These are phyloP conservation scores for Moesziomyces parantarcticus DNA, from an alignment of 1,284 basidiomycete genomes.

Conservation along the genomic window DNA sequence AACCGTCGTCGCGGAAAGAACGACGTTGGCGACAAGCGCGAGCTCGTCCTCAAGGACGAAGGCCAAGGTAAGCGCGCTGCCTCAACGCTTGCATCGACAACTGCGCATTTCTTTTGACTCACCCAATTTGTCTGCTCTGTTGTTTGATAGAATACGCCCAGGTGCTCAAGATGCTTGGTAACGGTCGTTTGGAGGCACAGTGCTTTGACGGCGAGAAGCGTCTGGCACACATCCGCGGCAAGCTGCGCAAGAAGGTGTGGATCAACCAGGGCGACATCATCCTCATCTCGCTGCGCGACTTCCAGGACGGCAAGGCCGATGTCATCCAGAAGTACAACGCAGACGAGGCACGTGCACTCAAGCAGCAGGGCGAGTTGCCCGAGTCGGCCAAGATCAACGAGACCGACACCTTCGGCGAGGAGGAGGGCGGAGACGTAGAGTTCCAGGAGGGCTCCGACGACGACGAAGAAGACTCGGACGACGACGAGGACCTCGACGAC, in stretches of 20 bases:
- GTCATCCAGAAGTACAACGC: slow-evolving; percentile 99
- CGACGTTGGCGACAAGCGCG: slow-evolving; percentile 97
- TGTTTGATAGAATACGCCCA: slow-evolving; percentile 85
- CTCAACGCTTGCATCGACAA: neutral
- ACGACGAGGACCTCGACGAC: slow-evolving; percentile 63
- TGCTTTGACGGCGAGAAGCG: slow-evolving; percentile 99
- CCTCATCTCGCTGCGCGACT: slow-evolving; percentile 93
- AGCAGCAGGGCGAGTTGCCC: slow-evolving; percentile 96
- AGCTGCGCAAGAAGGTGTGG: slow-evolving; percentile 99
- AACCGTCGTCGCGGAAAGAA: slow-evolving; percentile 99
- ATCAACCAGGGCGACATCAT: slow-evolving; percentile 99
- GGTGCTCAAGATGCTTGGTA: slow-evolving; percentile 98
- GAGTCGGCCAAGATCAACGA: slow-evolving; percentile 99
- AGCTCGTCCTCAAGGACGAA: slow-evolving; percentile 98
- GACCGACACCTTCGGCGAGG: slow-evolving; percentile 90
- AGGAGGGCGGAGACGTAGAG: slow-evolving; percentile 71
- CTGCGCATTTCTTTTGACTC: neutral
- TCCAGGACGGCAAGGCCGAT: slow-evolving; percentile 99
- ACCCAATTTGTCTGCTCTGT: neutral
- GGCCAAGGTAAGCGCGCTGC: slow-evolving; percentile 77
- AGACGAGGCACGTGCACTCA: slow-evolving; percentile 88
- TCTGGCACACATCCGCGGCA: slow-evolving; percentile 96
- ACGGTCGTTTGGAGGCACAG: slow-evolving; percentile 93
- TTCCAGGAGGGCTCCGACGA: slow-evolving; percentile 67
- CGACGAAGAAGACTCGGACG: slow-evolving; percentile 62